Evolutionary conservation across 2,329 filamentous ascomycete genomes (phyloP), one percentile per base, ranked within the genome.

Genomic region (Cryphonectria radicalis): DNA sequence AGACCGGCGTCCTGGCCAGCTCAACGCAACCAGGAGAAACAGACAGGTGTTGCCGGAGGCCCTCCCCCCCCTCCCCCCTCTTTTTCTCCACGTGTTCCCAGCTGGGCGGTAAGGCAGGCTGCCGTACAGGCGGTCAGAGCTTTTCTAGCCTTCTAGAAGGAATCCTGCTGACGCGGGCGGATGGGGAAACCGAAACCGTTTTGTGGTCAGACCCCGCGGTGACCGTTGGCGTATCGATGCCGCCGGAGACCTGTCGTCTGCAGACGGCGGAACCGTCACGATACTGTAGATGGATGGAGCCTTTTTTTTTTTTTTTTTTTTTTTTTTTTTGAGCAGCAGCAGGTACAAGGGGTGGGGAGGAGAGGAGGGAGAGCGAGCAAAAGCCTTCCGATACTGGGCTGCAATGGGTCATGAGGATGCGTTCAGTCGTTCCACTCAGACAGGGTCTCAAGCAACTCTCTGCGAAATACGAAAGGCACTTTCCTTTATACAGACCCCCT

Each of bases 21-120:
- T 53, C 46, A 66, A 59, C 55, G 17, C 55, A 32, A 32, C 46
- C 42, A 46, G 46, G 63, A 65, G 63, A 32, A 22, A 2, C 5
- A 37, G 64, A 42, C 64, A 62, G 64, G 46, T 66, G 64, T 66
- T 50, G 43, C 63, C 35, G 59, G 32, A 32, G 59, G 59, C 10
- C 4, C 8, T 7, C 19, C 19, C 46, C 28, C 17, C 46, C 46
- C n/a, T n/a, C n/a, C 5, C 35, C 59, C 59, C 59, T 62, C 59
- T 62, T 62, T 62, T 63, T 69, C 67, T 64, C 67, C 67, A 69
- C 67, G 67, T 62, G 53, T 70, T 66, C 63, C 55, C 68, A 66
- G 53, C 68, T 37, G 28, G 53, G 28, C n/a, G 68, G 63, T 59
- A 43, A 50, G 42, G 63, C 42, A 25, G 63, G 42, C 22, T 40